Evolutionary conservation across 2,329 filamentous ascomycete species (phyloP), one percentile per base, ranked within the genome.

Genomic region (Moelleriella libera): DNA sequence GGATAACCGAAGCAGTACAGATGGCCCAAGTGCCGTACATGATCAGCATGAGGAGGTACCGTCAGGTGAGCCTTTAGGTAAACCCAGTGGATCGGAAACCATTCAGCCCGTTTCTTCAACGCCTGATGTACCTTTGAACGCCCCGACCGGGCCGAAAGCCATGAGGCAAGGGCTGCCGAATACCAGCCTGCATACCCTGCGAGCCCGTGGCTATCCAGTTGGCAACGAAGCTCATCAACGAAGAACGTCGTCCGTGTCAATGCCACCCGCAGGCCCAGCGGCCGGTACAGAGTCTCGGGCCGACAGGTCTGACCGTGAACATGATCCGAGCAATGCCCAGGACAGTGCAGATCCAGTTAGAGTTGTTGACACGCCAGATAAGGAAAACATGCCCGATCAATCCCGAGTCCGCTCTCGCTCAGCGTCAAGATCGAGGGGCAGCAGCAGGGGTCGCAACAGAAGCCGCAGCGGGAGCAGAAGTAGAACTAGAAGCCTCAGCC

Each of bases 131-230:
- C 79, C 79, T 43, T 63, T 80, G 66, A 87, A 74, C 67, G 92
- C 92, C 30, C 92, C 92, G 30, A 94, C 85, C 47, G 92, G 89
- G 8, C 92, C 92, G 44, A 89, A 92, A 66, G 92, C 92, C 14
- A 94, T 97, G 87, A 78, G 90, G 52, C 84, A 92, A 64, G 88
- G 88, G 31, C 71, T 88, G 9, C 85, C 86, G 46, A 94, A 94
- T 63, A 89, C 83, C 49, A 86, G 85, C 54, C 76, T 85, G 47
- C 76, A 81, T 53, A 77, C 84, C 56, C 61, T 82, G 61, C 70
- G 78, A 52, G 75, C 75, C 29, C 65, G 71, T 52, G 72, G 71
- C 40, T 69, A 67, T 58, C 71, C 63, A 53, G 65, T 74, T 39
- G 64, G 63, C 55, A 66, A 68, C 54, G 67, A 68, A 53, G 62